Base-by-base conservation (phyloP, 345 rosid species). In the Odontarrhena argentea region DNA sequence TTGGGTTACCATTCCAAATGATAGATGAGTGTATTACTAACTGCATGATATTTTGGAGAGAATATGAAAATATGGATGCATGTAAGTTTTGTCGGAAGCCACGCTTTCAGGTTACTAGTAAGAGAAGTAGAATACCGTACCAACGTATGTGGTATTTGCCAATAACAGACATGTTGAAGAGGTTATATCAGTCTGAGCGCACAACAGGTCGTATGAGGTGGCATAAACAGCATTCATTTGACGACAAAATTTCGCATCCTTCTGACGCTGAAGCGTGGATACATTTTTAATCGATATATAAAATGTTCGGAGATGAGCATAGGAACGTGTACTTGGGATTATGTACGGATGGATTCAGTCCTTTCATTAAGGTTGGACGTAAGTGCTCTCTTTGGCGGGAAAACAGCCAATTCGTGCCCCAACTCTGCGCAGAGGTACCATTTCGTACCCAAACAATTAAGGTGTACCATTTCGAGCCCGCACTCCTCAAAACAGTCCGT, bases 321-420 rank as follows among this genome's bases (percentile, higher is more conserved):
- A 51, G 18, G 37, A 51, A 51, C 15, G 18, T 51, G 4, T 51
- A 28, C 56, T 30, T 28, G 32, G 36, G 8, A 51, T 28, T 51
- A 10, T 51, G 55, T 25, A 51, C 55, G 1, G 36, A 51, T 51
- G 36, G 55, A n/a, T 51, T 51, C 8, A 51, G 26, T 26, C 55
- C 55, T 9, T 51, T 51, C 1, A 15, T 14, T 0, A 51, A 24
- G 15, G 1, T 14, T 51, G 36, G 55, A 10, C 55, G 35, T 3
- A 11, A 51, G 6, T 51, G 26, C 22, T 18, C 22, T 18, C 22
- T 18, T 18, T 18, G 22, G 22, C 22, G 22, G 22, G 22, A 18
- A 18, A 18, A 18, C 22, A 18, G 22, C 22, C 22, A 18, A 18
- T 18, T 18, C 22, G 22, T 18, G 22, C 22, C 22, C 22, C 22